Evolutionary conservation across 331 rosid species (phyloP).

Genomic region (Arachis monticola): DNA sequence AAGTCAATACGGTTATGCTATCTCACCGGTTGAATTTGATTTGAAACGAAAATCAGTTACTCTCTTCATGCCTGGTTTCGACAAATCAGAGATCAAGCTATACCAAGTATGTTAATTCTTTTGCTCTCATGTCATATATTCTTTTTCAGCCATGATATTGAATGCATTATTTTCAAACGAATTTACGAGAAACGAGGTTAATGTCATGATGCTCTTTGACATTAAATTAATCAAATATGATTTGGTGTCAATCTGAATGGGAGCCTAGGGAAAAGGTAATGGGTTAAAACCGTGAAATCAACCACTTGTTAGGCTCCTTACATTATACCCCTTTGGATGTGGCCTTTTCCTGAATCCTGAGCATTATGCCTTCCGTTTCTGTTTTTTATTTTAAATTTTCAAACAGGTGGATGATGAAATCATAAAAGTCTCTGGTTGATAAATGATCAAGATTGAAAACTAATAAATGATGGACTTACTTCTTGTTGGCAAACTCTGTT

Average conservation of each 20-base stretch:
- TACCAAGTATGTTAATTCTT: conserved; percentile 66
- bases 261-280: too few relatives aligned
- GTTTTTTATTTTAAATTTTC: neutral
- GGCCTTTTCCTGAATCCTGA: neutral
- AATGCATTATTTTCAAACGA: conserved; percentile 9
- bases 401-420: neutral
- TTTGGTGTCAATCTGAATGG: neutral
- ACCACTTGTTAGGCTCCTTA: too few relatives aligned
- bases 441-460: conserved; percentile 1
- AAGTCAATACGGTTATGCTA: conserved; percentile 43
- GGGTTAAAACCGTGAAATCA: too few relatives aligned
- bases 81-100: conserved; percentile 90
- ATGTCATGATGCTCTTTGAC: neutral
- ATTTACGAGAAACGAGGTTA: conserved; percentile 17
- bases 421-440: conserved; percentile 18
- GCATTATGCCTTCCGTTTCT: neutral
- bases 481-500: neutral
- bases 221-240: conserved; percentile 16
- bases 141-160: conserved; percentile 6
- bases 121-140: conserved; percentile 1
- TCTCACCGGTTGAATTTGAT: conserved; percentile 69
- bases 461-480: conserved; percentile 8
- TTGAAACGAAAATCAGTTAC: conserved; percentile 63
- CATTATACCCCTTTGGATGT: too few relatives aligned
- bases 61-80: conserved; percentile 94